These are phyloP conservation scores for Magnolia kwangsiensis DNA, from an alignment of 164 flowering plant species.

Conservation along the genomic window DNA sequence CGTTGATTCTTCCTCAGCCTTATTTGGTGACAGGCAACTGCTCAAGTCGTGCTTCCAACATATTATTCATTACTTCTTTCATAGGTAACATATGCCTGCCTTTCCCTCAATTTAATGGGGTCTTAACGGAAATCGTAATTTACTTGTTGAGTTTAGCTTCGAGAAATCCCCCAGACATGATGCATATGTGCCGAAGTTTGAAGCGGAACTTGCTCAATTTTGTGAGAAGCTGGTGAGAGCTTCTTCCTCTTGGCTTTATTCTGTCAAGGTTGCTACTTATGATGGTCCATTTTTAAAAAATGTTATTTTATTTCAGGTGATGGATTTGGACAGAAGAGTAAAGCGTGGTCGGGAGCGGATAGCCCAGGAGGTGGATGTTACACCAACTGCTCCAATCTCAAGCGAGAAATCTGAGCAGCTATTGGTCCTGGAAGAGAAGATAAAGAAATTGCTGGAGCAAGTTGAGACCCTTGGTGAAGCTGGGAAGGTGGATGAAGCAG, in stretches of 20 bases:
- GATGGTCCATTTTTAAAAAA: not conserved
- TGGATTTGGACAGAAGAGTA: conserved; percentile 90
- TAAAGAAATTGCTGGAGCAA: conserved; percentile 88
- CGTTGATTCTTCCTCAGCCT: not conserved
- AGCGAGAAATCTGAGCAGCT: conserved; percentile 86
- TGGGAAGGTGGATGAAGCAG: conserved; percentile 99
- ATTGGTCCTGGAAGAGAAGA: conserved; percentile 86
- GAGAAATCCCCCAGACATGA: conserved; percentile 92
- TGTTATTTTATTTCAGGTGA: conserved; percentile 45
- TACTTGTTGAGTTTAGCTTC: conserved; percentile 45
- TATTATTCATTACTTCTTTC: not conserved
- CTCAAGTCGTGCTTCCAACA: not conserved
- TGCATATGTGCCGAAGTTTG: conserved; percentile 70
- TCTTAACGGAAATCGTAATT: not conserved
- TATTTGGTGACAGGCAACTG: not conserved
- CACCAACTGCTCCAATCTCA: conserved; percentile 67
- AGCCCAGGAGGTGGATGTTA: conserved; percentile 74
- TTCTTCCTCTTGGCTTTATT: not conserved
- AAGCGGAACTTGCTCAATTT: conserved; percentile 87
- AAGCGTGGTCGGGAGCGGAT: conserved; percentile 94
- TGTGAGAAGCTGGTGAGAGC: conserved; percentile 88
- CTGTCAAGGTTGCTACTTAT: not conserved
- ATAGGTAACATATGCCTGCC: not conserved
- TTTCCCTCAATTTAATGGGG: not conserved
- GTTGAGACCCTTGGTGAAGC: conserved; percentile 98